Conservation (phyloP, 805 yeast genomes). For the Yamadazyma insecticola region DNA sequence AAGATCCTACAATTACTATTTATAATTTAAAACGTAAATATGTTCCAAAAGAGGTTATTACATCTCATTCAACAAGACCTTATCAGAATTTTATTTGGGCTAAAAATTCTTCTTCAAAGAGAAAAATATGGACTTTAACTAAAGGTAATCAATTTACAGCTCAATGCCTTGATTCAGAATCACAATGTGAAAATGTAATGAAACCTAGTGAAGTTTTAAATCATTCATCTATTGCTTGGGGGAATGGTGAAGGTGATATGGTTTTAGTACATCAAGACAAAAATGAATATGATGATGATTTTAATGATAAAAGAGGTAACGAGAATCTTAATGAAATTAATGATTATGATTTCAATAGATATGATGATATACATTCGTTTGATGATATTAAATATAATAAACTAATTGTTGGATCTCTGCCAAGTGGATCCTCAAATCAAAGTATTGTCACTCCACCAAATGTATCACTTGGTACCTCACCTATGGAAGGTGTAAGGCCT, state of each 20-base stretch:
- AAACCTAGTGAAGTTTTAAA: slow-evolving; percentile 49
- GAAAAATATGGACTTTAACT: slow-evolving; percentile 37
- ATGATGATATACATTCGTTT: slow-evolving; percentile 5
- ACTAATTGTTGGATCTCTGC: slow-evolving; percentile 11
- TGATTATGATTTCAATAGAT: slow-evolving; percentile 8
- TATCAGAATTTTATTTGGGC: slow-evolving; percentile 42
- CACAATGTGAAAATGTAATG: slow-evolving; percentile 17
- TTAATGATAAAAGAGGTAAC: slow-evolving; percentile 9
- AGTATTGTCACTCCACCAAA: not conserved
- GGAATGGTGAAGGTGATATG: slow-evolving; percentile 43
- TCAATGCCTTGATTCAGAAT: slow-evolving; percentile 24
- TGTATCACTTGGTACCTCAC: slow-evolving; percentile 7
- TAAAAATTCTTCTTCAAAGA: slow-evolving; percentile 13
- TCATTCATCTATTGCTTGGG: slow-evolving; percentile 55
- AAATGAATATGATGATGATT: slow-evolving; percentile 25
- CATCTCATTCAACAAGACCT: slow-evolving; percentile 43
- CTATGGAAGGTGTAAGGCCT: slow-evolving; percentile 10
- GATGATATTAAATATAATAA: slow-evolving; percentile 9
- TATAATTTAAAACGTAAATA: slow-evolving; percentile 68
- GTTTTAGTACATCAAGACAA: slow-evolving; percentile 49
- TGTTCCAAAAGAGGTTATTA: slow-evolving; percentile 66
- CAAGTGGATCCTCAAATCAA: slow-evolving; percentile 4
- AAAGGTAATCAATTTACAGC: slow-evolving; percentile 35
- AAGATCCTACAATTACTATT: slow-evolving; percentile 64
- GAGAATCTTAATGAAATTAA: slow-evolving; percentile 7